A percentile compares a stretch with the other conserved stretches of the same genome.
Evolutionary conservation across 2,329 filamentous ascomycete genomes (phyloP).

Genomic region (Aspergillus sp.): DNA sequence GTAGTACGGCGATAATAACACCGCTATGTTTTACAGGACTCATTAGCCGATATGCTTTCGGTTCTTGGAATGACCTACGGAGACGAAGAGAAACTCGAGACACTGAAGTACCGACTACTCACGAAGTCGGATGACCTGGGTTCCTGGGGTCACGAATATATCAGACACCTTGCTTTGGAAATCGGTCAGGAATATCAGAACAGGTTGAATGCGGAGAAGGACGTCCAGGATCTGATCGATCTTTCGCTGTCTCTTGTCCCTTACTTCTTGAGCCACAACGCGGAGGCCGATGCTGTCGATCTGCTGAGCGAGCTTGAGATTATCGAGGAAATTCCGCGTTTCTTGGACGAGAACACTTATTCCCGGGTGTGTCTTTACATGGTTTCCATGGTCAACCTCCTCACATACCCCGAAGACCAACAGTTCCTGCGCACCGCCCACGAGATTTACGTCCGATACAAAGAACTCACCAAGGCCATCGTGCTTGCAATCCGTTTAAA

Average conservation of each 20-base stretch:
- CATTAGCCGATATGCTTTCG: conserved; percentile 90
- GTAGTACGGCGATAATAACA: conserved; percentile 4
- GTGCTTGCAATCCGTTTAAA: conserved; percentile 91
- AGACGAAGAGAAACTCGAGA: conserved; percentile 92
- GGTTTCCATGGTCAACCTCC: conserved; percentile 96
- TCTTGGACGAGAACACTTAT: conserved; percentile 92
- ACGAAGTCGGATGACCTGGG: conserved; percentile 88
- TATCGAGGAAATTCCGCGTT: conserved; percentile 84
- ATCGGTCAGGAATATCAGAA: conserved; percentile 93
- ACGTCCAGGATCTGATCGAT: conserved; percentile 78
- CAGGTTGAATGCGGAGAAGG: conserved; percentile 79
- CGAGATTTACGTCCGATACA: conserved; percentile 88
- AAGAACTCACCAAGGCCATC: conserved; percentile 90
- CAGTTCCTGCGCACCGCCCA: conserved; percentile 91
- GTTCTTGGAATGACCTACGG: conserved; percentile 99
- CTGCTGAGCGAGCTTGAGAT: conserved; percentile 96
- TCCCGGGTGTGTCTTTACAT: conserved; percentile 93
- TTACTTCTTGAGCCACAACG: conserved; percentile 94
- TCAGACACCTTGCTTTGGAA: conserved; percentile 89
- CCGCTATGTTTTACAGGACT: conserved; percentile 45
- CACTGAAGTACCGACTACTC: conserved; percentile 89
- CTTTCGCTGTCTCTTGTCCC: conserved; percentile 83
- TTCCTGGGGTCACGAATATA: conserved; percentile 98
- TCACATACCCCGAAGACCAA: conserved; percentile 97
- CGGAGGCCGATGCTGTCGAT: conserved; percentile 96